Base-by-base conservation (phyloP, 495 filamentous ascomycete species). In the Umbilicaria muhlenbergii region DNA sequence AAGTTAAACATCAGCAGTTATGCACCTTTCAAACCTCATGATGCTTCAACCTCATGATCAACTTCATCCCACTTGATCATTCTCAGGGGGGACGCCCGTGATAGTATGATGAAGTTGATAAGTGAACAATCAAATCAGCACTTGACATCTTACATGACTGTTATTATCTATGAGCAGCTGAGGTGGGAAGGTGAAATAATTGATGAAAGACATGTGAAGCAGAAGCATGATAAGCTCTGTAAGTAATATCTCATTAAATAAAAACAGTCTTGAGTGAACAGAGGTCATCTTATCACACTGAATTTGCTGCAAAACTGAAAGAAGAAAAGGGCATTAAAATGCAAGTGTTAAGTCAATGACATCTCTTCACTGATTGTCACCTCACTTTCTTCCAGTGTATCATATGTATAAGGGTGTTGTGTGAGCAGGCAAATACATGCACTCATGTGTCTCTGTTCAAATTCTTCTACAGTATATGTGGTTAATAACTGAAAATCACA, bases 91-190 rank as follows among this genome's bases (percentile, higher is more conserved):
- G 41, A 34, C 32, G 35, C 24, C 33, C 33, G 32, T 5, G 24
- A 28, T 28, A 28, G 24, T 28, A 28, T 5, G 7, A 28, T 24
- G 41, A 21, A 18, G 16, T 16, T 34, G 28, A 32, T 16, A 43
- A 12, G 32, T 32, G 32, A 15, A 7, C 41, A 24, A 43, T 28
- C 7, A 28, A 28, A 28, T 28, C 24, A 5, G 24, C 24, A 5
- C 24, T 5, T 5, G 24, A 28, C 24, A 28, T 34, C 41, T 43
- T 32, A 11, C 15, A 43, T 32, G 32, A 32, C 41, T 2, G 41
- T 43, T 32, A 43, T 43, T 32, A 43, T 43, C 41, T 43, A 43
- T 17, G 41, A 43, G 41, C 41, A 35, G 32, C 24, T 36, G 41
- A 17, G 31, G 33, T 43, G 41, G 41, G 41, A 34, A 43, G 41